Conservation (phyloP, 306 rosid species). For the Dalbergia oliveri region DNA sequence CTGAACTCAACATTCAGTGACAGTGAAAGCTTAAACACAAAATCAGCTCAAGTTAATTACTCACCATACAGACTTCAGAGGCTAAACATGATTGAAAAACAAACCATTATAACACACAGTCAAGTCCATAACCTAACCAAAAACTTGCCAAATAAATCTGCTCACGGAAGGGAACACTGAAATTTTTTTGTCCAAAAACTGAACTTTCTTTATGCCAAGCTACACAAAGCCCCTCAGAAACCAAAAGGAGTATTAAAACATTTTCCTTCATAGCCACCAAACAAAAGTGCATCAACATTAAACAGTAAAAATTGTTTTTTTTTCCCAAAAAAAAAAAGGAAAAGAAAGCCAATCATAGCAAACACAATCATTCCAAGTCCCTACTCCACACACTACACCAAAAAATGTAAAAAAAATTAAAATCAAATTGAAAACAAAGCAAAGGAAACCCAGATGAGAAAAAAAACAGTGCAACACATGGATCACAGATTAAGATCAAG, state of each 20-base stretch:
- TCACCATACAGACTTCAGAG: neutral
- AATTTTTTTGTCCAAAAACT: slow-evolving; percentile 33
- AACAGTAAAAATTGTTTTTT: no score
- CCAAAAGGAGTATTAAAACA: slow-evolving; percentile 47
- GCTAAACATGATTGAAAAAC: neutral
- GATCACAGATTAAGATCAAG: slow-evolving; percentile 63
- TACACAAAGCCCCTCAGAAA: slow-evolving; percentile 44
- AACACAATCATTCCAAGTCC: slow-evolving; percentile 50
- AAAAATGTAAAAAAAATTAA: neutral
- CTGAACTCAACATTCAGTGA: slow-evolving; percentile 33
- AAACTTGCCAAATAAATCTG: slow-evolving; percentile 31
- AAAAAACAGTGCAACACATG: slow-evolving; percentile 40
- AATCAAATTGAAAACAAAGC: slow-evolving; percentile 44
- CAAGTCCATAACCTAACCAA: slow-evolving; percentile 37
- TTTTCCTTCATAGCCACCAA: slow-evolving; percentile 46
- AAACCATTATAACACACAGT: slow-evolving; percentile 30
- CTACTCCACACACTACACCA: slow-evolving; percentile 34
- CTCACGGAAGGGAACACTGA: slow-evolving; percentile 22
- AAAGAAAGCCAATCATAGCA: slow-evolving; percentile 48
- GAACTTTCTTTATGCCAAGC: slow-evolving; percentile 35
- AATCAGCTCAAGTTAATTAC: slow-evolving; percentile 31
- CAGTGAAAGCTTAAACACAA: slow-evolving; percentile 33
- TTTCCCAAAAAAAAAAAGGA: neutral
- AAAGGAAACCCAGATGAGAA: slow-evolving; percentile 51
- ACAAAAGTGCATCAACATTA: slow-evolving; percentile 54